Percentiles rank a stretch among this genome's conserved stretches.
Conservation (phyloP, 345 rosid species). For the Lepidium africanum region DNA sequence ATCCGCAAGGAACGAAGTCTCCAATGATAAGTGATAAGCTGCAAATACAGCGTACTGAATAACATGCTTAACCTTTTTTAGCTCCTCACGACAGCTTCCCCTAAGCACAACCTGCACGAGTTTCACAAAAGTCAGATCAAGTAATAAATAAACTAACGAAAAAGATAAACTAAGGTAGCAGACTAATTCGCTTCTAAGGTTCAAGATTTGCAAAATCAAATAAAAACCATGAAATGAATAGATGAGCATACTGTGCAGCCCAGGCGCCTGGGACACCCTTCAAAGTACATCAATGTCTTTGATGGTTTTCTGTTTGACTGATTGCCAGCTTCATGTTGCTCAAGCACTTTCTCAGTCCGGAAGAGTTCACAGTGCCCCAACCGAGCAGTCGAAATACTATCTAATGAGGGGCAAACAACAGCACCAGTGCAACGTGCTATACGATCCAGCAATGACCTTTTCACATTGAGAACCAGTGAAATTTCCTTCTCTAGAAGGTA, state of each 20-base stretch:
- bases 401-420: slow-evolving; percentile 58
- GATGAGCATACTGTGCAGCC: slow-evolving; percentile 85
- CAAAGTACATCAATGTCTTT: slow-evolving; percentile 97
- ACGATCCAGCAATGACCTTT: slow-evolving; percentile 72
- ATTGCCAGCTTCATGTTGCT: slow-evolving; percentile 62
- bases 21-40: slow-evolving; percentile 86
- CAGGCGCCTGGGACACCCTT: slow-evolving; percentile 96
- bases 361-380: slow-evolving; percentile 89
- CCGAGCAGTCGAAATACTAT: slow-evolving; percentile 46
- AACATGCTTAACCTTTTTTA: slow-evolving; percentile 90
- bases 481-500: slow-evolving; percentile 82
- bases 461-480: slow-evolving; percentile 85
- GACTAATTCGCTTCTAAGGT: neutral
- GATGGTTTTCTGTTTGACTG: slow-evolving; percentile 66
- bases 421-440: slow-evolving; percentile 95
- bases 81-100: slow-evolving; percentile 69
- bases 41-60: slow-evolving; percentile 94
- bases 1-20: slow-evolving; percentile 97
- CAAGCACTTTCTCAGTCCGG: slow-evolving; percentile 59
- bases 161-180: neutral
- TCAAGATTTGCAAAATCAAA: neutral
- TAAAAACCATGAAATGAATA: neutral
- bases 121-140: slow-evolving; percentile 15
- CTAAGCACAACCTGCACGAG: slow-evolving; percentile 64
- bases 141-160: neutral